Conservation (phyloP, 441 rosid species). For the Euphorbia schlechtendalii region DNA sequence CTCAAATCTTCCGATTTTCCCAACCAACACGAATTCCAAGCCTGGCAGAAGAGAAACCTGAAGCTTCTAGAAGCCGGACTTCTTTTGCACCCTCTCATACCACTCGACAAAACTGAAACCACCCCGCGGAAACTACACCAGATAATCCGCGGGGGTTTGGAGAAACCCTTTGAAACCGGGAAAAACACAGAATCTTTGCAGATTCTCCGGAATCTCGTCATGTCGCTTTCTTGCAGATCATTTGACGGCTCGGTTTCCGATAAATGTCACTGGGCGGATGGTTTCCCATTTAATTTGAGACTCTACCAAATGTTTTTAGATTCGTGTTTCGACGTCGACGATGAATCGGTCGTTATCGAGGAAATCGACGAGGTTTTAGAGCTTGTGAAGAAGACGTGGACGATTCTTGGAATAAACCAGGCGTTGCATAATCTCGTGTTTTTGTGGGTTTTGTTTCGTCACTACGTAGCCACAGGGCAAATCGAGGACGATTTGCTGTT, state of each 20-base stretch:
- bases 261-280: slow-evolving; percentile 96
- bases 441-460: slow-evolving; percentile 83
- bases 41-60: slow-evolving; percentile 77
- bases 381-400: slow-evolving; percentile 89
- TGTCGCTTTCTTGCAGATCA: slow-evolving; percentile 76
- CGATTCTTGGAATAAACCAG: slow-evolving; percentile 78
- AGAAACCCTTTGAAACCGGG: slow-evolving; percentile 75
- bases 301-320: slow-evolving; percentile 78
- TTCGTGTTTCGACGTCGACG: slow-evolving; percentile 75
- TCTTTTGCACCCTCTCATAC: slow-evolving; percentile 69
- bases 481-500: slow-evolving; percentile 71
- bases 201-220: slow-evolving; percentile 68
- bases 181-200: slow-evolving; percentile 85
- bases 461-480: slow-evolving; percentile 71
- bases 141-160: slow-evolving; percentile 71
- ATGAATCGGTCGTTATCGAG: slow-evolving; percentile 63
- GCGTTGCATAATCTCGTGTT: slow-evolving; percentile 79
- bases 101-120: slow-evolving; percentile 48
- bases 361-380: slow-evolving; percentile 95
- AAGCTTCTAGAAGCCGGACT: slow-evolving; percentile 92
- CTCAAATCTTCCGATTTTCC: slow-evolving; percentile 76
- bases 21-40: slow-evolving; percentile 69
- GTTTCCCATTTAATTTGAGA: slow-evolving; percentile 75
- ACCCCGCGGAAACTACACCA: slow-evolving; percentile 61
- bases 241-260: slow-evolving; percentile 67